Base-by-base conservation (phyloP, 305 asterid species). In the Solanum chacoense region DNA sequence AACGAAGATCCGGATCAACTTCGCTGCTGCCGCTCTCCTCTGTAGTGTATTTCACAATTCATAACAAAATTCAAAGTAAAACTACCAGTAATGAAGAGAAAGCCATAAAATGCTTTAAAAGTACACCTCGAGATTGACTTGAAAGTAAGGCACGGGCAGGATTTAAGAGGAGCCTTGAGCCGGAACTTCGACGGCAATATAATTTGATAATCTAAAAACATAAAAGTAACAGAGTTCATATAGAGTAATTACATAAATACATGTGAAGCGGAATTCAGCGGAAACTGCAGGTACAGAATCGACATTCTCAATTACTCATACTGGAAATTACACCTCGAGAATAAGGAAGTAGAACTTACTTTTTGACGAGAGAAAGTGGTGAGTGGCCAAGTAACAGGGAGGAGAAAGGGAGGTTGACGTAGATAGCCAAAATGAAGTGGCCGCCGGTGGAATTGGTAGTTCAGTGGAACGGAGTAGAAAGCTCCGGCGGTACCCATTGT, bases 1-100 rank as follows among this genome's bases (percentile, higher is more conserved):
- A 88, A 20, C 96, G 92, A 88, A 97, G 99, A 93, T 96, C 98
- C 24, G 94, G 95, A 90, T 97, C 98, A 87, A 73, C 90, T 35
- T 69, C 91, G 84, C 89, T 87, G 87, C 90, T 87, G 73, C 37
- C 91, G n/a, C 88, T 88, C 72, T 63, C 90, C 90, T 90, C 95
- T 93, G 91, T 67, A 65, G 42, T 24, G 31, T 26, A 76, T 14
- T 80, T 85, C 76, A 78, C 84, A 36, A 84, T 84, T 55, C 31
- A 84, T 31, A 84, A 31, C 22, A 84, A 50, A 55, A 22, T 84
- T 55, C 50, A 59, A 29, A 84, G 8, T 55, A 88, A 35, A 40
- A 85, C 34, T 24, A 89, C 32, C 18, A 84, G 20, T 2, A 88
- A 55, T 71, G 34, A 77, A 88, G 89, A 26, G 80, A 40, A 84